Evolutionary conservation across 345 rosid species (phyloP).

Genomic region (Mangifera indica): DNA sequence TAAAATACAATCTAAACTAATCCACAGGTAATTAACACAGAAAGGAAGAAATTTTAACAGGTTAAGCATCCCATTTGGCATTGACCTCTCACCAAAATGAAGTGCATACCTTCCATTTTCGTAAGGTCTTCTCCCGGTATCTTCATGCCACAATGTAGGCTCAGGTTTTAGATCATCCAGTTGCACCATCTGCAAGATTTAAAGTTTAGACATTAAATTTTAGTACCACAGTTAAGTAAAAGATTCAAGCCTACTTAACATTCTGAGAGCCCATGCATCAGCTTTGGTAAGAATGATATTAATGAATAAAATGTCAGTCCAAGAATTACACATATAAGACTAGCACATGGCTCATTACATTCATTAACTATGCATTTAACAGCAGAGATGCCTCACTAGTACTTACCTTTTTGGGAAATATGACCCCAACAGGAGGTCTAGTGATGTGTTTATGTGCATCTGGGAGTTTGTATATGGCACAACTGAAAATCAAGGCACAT

Average conservation of each 20-base stretch:
- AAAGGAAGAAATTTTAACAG: not conserved
- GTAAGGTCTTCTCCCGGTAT: slow-evolving; percentile 56
- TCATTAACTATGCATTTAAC: not conserved
- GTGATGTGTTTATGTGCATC: slow-evolving; percentile 62
- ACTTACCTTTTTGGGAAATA: slow-evolving; percentile 71
- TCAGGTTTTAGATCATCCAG: slow-evolving; percentile 57
- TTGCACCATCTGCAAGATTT: slow-evolving; percentile 52
- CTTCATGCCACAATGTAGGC: slow-evolving; percentile 84
- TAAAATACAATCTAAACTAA: not conserved
- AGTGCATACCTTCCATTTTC: slow-evolving; percentile 38
- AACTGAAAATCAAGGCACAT: slow-evolving; percentile 45
- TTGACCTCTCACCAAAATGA: not conserved
- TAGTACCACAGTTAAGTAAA: no score
- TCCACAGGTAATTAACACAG: not conserved
- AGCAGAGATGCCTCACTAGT: not conserved
- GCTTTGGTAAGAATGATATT: no score
- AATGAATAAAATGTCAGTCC: not conserved
- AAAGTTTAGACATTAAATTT: no score
- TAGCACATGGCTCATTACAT: not conserved
- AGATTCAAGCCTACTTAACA: not conserved
- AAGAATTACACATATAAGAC: not conserved
- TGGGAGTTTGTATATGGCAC: slow-evolving; percentile 80
- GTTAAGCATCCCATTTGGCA: not conserved
- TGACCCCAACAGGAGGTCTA: slow-evolving; percentile 59
- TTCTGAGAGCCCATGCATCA: not conserved